Conservation (phyloP, 805 yeast species). For the Wickerhamomyces canadensis region DNA sequence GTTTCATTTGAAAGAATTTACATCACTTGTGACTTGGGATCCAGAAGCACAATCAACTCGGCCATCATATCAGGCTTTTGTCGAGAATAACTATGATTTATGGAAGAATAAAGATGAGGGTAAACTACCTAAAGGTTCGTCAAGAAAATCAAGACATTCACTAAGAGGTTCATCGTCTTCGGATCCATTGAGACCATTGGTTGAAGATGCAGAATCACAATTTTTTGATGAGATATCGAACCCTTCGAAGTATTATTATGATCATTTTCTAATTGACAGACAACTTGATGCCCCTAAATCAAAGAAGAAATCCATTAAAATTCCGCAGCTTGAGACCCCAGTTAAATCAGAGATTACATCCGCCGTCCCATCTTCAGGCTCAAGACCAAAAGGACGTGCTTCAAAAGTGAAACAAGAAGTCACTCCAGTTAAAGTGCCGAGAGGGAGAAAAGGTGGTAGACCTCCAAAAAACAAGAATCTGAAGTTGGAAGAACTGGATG, state of each 20-base stretch:
- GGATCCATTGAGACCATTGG: slow-evolving; percentile 14
- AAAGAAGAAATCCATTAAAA: slow-evolving; percentile 1
- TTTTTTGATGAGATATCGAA: slow-evolving; percentile 13
- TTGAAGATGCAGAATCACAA: slow-evolving; percentile 10
- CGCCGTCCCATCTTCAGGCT: too few relatives aligned
- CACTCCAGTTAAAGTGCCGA: background rate
- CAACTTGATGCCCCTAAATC: slow-evolving; percentile 1
- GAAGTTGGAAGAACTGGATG: slow-evolving; percentile 5
- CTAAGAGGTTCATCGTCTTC: slow-evolving; percentile 9
- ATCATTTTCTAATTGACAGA: slow-evolving; percentile 13
- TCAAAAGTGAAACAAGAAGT: background rate
- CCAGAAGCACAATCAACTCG: slow-evolving; percentile 40
- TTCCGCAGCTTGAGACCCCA: background rate
- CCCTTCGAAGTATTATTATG: slow-evolving; percentile 19
- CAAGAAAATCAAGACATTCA: slow-evolving; percentile 21
- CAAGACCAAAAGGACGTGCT: background rate
- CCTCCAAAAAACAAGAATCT: slow-evolving; percentile 5
- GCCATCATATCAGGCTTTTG: slow-evolving; percentile 28
- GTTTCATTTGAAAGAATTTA: slow-evolving; percentile 56
- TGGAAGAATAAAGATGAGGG: slow-evolving; percentile 18
- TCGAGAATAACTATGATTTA: slow-evolving; percentile 19
- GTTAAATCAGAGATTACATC: too few relatives aligned
- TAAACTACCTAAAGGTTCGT: slow-evolving; percentile 3
- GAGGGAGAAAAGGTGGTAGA: slow-evolving; percentile 4
- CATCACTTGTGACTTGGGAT: slow-evolving; percentile 57